Percentiles rank a stretch among this genome's conserved stretches.
These are phyloP conservation scores for Botrytis paeoniae DNA, from an alignment of 2,329 filamentous ascomycete genomes.

Conservation along the genomic window DNA sequence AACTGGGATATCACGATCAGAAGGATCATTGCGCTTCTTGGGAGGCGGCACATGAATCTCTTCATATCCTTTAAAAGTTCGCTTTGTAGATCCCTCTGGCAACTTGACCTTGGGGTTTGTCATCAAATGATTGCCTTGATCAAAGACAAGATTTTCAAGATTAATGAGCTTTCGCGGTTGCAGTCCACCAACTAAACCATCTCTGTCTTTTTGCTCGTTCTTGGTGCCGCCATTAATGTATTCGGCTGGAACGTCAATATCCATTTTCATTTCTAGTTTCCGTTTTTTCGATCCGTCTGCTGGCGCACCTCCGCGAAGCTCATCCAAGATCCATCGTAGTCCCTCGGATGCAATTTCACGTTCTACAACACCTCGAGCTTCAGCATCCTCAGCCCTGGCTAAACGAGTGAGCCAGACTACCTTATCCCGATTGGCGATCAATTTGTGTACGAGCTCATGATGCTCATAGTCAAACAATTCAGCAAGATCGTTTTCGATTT, in stretches of 20 bases:
- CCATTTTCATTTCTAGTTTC: slow-evolving; percentile 91
- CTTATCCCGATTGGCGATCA: slow-evolving; percentile 90
- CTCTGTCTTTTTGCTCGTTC: slow-evolving; percentile 57
- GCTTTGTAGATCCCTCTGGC: slow-evolving; percentile 90
- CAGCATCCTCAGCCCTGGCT: slow-evolving; percentile 75
- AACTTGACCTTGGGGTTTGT: slow-evolving; percentile 96
- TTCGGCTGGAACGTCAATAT: slow-evolving; percentile 71
- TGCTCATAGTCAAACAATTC: slow-evolving; percentile 97
- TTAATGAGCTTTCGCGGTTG: slow-evolving; percentile 88
- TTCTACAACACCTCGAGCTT: slow-evolving; percentile 74
- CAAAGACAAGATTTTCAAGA: slow-evolving; percentile 92
- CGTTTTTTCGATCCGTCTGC: slow-evolving; percentile 55
- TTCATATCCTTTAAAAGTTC: slow-evolving; percentile 96
- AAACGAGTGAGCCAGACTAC: slow-evolving; percentile 93
- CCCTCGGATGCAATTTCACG: slow-evolving; percentile 90
- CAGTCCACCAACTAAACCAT: slow-evolving; percentile 73
- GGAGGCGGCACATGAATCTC: slow-evolving; percentile 96
- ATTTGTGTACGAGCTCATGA: slow-evolving; percentile 84
- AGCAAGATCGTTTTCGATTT: slow-evolving; percentile 98
- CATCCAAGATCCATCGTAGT: slow-evolving; percentile 80
- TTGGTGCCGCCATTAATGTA: slow-evolving; percentile 50
- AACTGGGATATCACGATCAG: slow-evolving; percentile 78
- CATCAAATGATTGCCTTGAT: slow-evolving; percentile 98
- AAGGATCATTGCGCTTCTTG: slow-evolving; percentile 78
- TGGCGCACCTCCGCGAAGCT: slow-evolving; percentile 72